These are phyloP conservation scores for Mangifera indica DNA, from an alignment of 345 rosid species.

Conservation along the genomic window DNA sequence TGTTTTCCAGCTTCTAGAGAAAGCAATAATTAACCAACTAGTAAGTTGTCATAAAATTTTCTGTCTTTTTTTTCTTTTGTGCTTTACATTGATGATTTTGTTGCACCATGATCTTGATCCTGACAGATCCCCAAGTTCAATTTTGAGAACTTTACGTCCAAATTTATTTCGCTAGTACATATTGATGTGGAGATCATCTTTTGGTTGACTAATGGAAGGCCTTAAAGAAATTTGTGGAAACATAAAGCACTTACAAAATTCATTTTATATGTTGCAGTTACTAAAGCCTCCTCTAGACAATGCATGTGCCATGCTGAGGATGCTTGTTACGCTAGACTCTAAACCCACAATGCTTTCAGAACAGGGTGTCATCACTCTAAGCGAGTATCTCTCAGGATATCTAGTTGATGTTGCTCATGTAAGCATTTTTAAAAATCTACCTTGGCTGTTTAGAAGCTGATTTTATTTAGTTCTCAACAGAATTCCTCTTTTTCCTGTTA, in stretches of 20 bases:
- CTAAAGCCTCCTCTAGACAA: constrained; percentile 53
- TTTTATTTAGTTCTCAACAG: not conserved
- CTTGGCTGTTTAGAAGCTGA: not conserved
- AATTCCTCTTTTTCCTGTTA: not conserved
- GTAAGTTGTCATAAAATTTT: constrained; percentile 41
- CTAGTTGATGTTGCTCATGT: constrained; percentile 57
- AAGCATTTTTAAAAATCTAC: constrained; percentile 26
- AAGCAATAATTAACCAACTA: constrained; percentile 46
- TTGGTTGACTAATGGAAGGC: not conserved
- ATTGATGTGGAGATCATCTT: not conserved
- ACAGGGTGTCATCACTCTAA: constrained; percentile 44
- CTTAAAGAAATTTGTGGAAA: constrained; percentile 2
- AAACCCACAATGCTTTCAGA: constrained; percentile 72
- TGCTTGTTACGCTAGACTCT: constrained; percentile 59
- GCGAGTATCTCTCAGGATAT: constrained; percentile 54
- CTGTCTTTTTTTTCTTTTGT: not conserved
- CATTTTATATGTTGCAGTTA: constrained; percentile 38
- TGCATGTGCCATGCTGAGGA: constrained; percentile 66
- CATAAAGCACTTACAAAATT: not conserved
- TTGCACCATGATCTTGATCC: not conserved
- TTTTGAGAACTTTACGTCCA: not conserved
- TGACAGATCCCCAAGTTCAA: not conserved
- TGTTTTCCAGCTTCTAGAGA: constrained; percentile 59
- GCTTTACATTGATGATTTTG: not conserved
- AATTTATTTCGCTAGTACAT: not conserved